phyloP scores from a whole-genome alignment of 306 rosid genomes.

The Cucurbita pepo region DNA sequence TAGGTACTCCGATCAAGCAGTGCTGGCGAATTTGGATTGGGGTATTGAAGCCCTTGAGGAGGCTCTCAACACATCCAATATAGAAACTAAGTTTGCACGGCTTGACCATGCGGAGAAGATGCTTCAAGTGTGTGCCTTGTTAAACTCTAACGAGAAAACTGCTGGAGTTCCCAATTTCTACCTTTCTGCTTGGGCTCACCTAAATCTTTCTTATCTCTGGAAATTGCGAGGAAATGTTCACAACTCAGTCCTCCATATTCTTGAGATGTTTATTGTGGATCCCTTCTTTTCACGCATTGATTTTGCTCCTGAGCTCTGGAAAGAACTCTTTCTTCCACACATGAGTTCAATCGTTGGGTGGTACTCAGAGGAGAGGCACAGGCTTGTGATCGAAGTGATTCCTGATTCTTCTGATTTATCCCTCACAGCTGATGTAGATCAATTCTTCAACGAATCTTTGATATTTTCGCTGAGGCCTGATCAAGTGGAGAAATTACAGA shows the following conservation, averaged over 20 bases:
- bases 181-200: constrained; percentile 90
- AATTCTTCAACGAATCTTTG: constrained; percentile 66
- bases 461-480: constrained; percentile 57
- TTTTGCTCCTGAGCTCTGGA: constrained; percentile 91
- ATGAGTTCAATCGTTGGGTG: constrained; percentile 82
- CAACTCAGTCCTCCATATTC: constrained; percentile 39
- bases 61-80: constrained; percentile 63
- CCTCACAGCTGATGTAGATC: constrained; percentile 60
- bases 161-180: constrained; percentile 91
- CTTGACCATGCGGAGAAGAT: constrained; percentile 74
- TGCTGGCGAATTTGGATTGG: constrained; percentile 84
- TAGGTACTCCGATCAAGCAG: constrained; percentile 81
- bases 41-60: constrained; percentile 93
- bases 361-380: constrained; percentile 86
- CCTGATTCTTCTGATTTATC: constrained; percentile 69
- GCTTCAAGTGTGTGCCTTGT: constrained; percentile 85
- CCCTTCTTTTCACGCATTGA: constrained; percentile 76
- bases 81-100: constrained; percentile 78
- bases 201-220: constrained; percentile 64
- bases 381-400: constrained; percentile 60
- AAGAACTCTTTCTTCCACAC: constrained; percentile 62
- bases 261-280: constrained; percentile 74
- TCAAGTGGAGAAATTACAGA: constrained; percentile 51
- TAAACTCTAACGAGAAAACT: constrained; percentile 57
- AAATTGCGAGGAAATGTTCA: constrained; percentile 48